phyloP scores from a whole-genome alignment of 495 filamentous ascomycete genomes.

The Penicillium alfredii region DNA sequence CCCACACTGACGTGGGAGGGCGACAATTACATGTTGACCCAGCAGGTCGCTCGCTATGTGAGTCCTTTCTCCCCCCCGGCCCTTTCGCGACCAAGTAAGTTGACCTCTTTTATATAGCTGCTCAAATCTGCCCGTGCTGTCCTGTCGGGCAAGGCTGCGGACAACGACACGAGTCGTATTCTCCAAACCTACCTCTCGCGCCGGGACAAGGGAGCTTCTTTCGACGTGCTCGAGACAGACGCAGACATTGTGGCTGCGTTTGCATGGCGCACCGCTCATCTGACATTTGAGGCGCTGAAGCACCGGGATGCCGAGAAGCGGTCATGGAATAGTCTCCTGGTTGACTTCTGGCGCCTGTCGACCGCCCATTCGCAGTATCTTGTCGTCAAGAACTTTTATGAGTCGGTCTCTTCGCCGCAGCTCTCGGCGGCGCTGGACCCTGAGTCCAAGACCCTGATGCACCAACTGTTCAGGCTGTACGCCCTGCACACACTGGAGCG shows the following conservation, averaged over 20 bases:
- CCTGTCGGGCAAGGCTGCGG: constrained; percentile 46
- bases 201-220: constrained; percentile 59
- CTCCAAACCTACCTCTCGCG: constrained; percentile 53
- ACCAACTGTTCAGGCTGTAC: constrained; percentile 61
- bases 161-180: constrained; percentile 54
- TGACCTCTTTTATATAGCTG: constrained; percentile 28
- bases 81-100: background rate
- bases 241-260: constrained; percentile 60
- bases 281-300: constrained; percentile 66
- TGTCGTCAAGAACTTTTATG: constrained; percentile 66
- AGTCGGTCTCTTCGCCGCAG: constrained; percentile 50
- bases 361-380: constrained; percentile 66
- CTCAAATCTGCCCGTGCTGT: constrained; percentile 61
- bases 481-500: constrained; percentile 60
- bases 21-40: constrained; percentile 74
- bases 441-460: constrained; percentile 47
- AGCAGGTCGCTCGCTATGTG: constrained; percentile 69
- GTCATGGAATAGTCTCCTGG: constrained; percentile 64
- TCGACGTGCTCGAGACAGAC: constrained; percentile 58
- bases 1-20: constrained; percentile 61
- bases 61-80: constrained; percentile 7
- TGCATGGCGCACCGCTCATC: constrained; percentile 62
- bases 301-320: constrained; percentile 64
- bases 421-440: constrained; percentile 43
- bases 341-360: constrained; percentile 66